phyloP scores from a whole-genome alignment of 345 rosid genomes.

The Lepidium africanum region DNA sequence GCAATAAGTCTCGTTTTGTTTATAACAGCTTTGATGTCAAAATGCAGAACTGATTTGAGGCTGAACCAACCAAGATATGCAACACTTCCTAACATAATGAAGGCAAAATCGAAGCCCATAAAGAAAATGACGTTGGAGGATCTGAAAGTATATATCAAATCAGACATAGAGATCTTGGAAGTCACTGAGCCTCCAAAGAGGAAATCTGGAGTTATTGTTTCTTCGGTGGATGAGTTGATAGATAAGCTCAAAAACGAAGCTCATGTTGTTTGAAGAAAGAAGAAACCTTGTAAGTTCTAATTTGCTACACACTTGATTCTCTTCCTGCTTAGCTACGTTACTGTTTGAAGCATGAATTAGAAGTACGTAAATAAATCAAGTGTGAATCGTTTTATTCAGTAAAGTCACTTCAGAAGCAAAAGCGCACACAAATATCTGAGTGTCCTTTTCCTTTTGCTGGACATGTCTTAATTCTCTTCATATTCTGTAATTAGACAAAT shows the following conservation, averaged over 20 bases:
- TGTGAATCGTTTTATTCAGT: background rate
- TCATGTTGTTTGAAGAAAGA: constrained; percentile 44
- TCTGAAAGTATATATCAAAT: constrained; percentile 50
- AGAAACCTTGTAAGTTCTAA: background rate
- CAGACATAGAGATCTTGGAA: constrained; percentile 61
- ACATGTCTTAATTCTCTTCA: background rate
- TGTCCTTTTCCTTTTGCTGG: background rate
- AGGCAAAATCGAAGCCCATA: constrained; percentile 81
- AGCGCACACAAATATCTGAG: background rate
- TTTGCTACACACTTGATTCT: background rate
- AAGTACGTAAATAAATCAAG: constrained; percentile 1
- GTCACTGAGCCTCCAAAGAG: constrained; percentile 76
- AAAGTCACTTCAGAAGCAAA: background rate
- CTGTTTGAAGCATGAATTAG: background rate
- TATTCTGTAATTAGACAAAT: background rate
- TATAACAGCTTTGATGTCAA: background rate
- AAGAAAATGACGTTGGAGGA: constrained; percentile 64
- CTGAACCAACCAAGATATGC: constrained; percentile 95
- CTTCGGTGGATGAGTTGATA: constrained; percentile 62
- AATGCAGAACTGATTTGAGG: constrained; percentile 78
- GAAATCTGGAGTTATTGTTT: constrained; percentile 59
- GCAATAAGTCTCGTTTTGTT: background rate
- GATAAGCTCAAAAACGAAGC: constrained; percentile 81
- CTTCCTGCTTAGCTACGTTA: background rate
- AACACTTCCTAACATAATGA: constrained; percentile 92